Evolutionary conservation across 371 early-diverging fungal genomes (phyloP).

Genomic region (Apophysomyces elegans): DNA sequence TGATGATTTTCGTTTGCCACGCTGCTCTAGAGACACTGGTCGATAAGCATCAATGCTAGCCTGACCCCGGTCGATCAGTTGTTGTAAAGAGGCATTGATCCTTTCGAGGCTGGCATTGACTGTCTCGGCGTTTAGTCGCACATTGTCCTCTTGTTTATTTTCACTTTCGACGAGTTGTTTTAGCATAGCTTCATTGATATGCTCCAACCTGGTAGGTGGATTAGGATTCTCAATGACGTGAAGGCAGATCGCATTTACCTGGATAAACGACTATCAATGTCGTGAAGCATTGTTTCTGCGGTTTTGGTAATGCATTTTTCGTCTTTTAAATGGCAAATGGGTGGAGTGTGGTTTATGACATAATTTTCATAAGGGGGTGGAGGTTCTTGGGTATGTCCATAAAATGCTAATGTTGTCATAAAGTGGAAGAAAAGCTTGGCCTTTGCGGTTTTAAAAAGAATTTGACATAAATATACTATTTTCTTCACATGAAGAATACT

Average conservation of each 20-base stretch:
- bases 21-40: background rate
- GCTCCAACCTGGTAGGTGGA: background rate
- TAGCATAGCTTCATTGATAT: conserved; percentile 3
- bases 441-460: background rate
- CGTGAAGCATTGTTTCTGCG: background rate
- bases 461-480: conserved; percentile 5
- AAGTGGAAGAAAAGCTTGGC: conserved; percentile 5
- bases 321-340: background rate
- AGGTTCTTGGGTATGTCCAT: background rate
- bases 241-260: background rate
- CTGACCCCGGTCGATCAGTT: background rate
- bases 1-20: background rate
- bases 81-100: background rate
- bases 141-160: background rate
- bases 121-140: background rate
- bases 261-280: background rate
- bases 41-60: background rate
- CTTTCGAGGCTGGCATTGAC: background rate
- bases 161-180: background rate
- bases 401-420: conserved; percentile 5
- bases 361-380: conserved; percentile 2
- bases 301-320: background rate
- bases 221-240: background rate
- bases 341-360: background rate
- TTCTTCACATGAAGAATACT: conserved; percentile 4